These are phyloP conservation scores for Paulownia fortunei DNA, from an alignment of 257 asterid species.

Conservation along the genomic window DNA sequence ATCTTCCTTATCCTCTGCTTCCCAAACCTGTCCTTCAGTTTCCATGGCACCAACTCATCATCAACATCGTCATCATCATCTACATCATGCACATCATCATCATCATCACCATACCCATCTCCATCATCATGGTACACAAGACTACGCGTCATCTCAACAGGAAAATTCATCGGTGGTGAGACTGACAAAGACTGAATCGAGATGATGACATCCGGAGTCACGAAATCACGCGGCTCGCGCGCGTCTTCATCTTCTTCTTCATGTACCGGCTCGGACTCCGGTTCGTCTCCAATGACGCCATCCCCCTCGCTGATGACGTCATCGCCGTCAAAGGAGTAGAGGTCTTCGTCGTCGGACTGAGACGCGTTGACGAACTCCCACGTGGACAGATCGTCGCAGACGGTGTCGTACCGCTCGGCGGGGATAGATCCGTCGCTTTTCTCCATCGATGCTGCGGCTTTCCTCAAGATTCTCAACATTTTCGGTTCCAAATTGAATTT, in stretches of 20 bases:
- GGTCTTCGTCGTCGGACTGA: conserved; percentile 63
- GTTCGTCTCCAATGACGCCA: not conserved
- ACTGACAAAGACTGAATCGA: conserved; percentile 37
- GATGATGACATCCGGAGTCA: conserved; percentile 24
- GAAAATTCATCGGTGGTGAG: conserved; percentile 39
- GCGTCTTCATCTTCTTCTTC: conserved; percentile 26
- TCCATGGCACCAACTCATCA: conserved; percentile 77
- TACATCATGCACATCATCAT: conserved; percentile 16
- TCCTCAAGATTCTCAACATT: conserved; percentile 50
- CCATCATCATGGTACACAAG: conserved; percentile 5
- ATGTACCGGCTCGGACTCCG: not conserved
- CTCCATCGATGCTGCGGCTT: conserved; percentile 47
- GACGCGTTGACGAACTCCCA: conserved; percentile 81
- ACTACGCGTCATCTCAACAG: conserved; percentile 32
- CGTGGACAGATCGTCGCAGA: conserved; percentile 56
- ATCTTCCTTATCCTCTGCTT: conserved; percentile 73
- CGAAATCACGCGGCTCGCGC: conserved; percentile 16
- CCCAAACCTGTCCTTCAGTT: conserved; percentile 60
- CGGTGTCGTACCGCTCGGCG: conserved; percentile 36
- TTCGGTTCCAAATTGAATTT: conserved; percentile 19
- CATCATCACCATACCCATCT: conserved; percentile 14
- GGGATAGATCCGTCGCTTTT: conserved; percentile 39
- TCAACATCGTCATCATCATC: conserved; percentile 40
- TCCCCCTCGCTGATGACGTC: conserved; percentile 32
- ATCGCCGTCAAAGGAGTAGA: conserved; percentile 53